Evolutionary conservation across 306 rosid species (phyloP).

Genomic region (Pueraria montana): DNA sequence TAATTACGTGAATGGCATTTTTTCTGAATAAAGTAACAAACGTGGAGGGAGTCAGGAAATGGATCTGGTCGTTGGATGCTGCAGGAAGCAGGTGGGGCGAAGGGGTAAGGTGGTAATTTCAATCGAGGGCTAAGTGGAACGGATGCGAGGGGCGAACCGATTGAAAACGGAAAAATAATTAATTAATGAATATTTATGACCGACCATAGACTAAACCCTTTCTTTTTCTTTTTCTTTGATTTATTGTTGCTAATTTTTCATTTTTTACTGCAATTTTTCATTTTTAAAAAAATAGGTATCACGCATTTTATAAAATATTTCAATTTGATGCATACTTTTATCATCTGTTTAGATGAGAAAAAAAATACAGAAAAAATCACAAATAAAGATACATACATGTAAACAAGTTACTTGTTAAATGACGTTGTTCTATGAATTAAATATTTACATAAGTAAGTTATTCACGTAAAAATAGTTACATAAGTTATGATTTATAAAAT

Average conservation of each 20-base stretch:
- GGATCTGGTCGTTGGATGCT: constrained; percentile 62
- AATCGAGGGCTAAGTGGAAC: neutral
- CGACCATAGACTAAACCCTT: neutral
- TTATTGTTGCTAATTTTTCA: neutral
- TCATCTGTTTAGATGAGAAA: no score
- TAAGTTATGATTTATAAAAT: neutral
- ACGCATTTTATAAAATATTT: neutral
- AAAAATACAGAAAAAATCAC: neutral
- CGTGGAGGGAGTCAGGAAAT: constrained; percentile 54
- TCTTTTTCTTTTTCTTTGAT: neutral
- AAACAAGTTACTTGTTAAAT: neutral
- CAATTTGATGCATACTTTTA: neutral
- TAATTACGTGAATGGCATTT: neutral
- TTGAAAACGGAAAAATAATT: neutral
- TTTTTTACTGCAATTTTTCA: neutral
- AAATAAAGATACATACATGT: neutral
- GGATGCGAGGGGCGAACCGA: neutral
- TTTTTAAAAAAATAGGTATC: neutral
- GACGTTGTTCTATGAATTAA: neutral
- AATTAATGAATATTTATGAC: neutral
- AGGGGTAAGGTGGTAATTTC: constrained; percentile 52
- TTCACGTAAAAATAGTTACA: neutral
- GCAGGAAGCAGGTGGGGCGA: constrained; percentile 30
- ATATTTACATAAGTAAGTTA: no score
- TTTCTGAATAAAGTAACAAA: constrained; percentile 33